Evolutionary conservation across 257 asterid species (phyloP), one percentile per base, ranked within the genome.

Genomic region (Rauvolfia tetraphylla): DNA sequence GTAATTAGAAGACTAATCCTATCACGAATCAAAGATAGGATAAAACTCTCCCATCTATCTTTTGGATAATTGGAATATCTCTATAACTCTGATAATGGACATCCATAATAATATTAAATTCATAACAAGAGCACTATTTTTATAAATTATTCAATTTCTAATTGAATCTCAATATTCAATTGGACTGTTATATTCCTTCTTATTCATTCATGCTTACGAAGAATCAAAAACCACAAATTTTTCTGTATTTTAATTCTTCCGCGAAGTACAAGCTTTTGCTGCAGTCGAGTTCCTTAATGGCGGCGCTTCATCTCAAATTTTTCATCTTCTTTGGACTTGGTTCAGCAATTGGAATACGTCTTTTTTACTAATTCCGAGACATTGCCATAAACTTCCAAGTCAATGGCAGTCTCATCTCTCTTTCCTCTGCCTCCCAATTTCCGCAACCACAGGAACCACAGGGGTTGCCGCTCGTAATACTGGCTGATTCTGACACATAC

Each of bases 381-480:
- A 78, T 88, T 72, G 85, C 91, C 0, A 81, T 92, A 80, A 87
- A 88, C 23, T 85, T 92, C 27, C 89, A 81, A 31, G 79, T 90
- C 76, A 86, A 88, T 12, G 81, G 84, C 57, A 85, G 89, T 44
- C 86, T 81, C 7, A 71, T 89, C 75, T 84, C 87, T 5, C 59
- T 87, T 23, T 81, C 84, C 79, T 71, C 89, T 15, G n/a, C 87
- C 3, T 73, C 79, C 38, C 51, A 81, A 33, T 0, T 77, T 3
- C 61, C 74, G 13, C 51, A 13, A 34, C 4, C 51, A 6, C 22
- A 12, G 12, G 23, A 39, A 41, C n/a, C n/a, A n/a, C n/a, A n/a
- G n/a, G n/a, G n/a, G n/a, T n/a, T n/a, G n/a, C n/a, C n/a, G n/a
- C n/a, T n/a, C n/a, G n/a, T n/a, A n/a, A 57, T 7, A 3, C 0